phyloP scores from a whole-genome alignment of 2,329 filamentous ascomycete species.

The Sarocladiaceae sp. region DNA sequence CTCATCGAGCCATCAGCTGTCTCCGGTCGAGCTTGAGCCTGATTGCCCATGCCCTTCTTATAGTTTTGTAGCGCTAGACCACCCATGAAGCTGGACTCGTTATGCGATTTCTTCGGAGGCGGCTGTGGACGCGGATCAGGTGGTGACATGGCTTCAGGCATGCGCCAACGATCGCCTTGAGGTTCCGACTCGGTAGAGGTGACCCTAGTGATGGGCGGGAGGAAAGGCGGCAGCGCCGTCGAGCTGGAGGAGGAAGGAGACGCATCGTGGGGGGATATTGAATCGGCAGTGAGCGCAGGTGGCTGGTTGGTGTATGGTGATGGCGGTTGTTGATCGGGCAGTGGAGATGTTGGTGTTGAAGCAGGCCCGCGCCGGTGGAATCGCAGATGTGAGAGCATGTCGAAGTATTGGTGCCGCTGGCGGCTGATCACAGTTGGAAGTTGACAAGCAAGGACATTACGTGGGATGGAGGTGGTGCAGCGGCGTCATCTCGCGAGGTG shows the following conservation, averaged over 20 bases:
- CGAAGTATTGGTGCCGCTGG: not conserved
- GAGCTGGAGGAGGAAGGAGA: conserved; percentile 28
- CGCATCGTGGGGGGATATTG: conserved; percentile 26
- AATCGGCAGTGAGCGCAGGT: conserved; percentile 35
- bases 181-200: conserved; percentile 31
- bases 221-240: conserved; percentile 36
- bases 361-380: conserved; percentile 53
- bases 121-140: conserved; percentile 24
- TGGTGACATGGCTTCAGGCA: conserved; percentile 18
- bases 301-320: conserved; percentile 31
- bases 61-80: conserved; percentile 48
- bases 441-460: not conserved
- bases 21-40: conserved; percentile 12
- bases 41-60: conserved; percentile 29
- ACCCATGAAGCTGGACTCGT: conserved; percentile 45
- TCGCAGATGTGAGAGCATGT: conserved; percentile 48
- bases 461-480: not conserved
- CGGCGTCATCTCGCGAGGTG: not conserved
- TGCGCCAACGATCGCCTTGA: conserved; percentile 11
- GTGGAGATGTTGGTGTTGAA: conserved; percentile 25
- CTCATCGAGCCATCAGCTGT: conserved; percentile 7
- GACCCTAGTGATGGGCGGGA: conserved; percentile 46
- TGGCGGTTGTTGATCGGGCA: conserved; percentile 38
- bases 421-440: not conserved
- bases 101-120: conserved; percentile 26